Evolutionary conservation across 331 rosid genomes (phyloP).

Genomic region (Acacia pycnantha): DNA sequence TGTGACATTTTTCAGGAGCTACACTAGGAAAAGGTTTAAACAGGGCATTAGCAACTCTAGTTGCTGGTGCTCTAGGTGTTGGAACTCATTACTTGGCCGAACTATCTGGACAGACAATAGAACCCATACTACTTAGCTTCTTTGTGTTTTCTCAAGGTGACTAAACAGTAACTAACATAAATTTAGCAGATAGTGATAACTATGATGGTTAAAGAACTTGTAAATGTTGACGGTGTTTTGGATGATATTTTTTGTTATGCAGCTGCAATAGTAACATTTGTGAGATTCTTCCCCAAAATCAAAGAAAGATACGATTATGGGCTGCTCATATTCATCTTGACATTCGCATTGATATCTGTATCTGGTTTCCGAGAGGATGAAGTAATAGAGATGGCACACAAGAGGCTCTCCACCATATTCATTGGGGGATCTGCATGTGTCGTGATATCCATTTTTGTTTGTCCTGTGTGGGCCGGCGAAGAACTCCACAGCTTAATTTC

Average conservation of each 20-base stretch:
- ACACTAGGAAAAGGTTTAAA: slow-evolving; percentile 58
- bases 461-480: slow-evolving; percentile 94
- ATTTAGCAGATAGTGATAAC: neutral
- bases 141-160: slow-evolving; percentile 54
- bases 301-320: slow-evolving; percentile 88
- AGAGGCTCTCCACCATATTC: slow-evolving; percentile 62
- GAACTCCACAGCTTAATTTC: slow-evolving; percentile 73
- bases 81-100: slow-evolving; percentile 53
- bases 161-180: neutral
- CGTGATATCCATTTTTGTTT: slow-evolving; percentile 59
- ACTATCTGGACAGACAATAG: slow-evolving; percentile 47
- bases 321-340: slow-evolving; percentile 65
- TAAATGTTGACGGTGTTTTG: neutral
- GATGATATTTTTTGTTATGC: slow-evolving; percentile 24
- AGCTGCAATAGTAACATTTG: slow-evolving; percentile 70
- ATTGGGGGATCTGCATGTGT: slow-evolving; percentile 71
- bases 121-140: slow-evolving; percentile 52
- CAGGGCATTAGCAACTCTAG: slow-evolving; percentile 50
- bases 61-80: slow-evolving; percentile 55
- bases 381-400: slow-evolving; percentile 61
- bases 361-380: slow-evolving; percentile 78
- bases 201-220: neutral
- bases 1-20: slow-evolving; percentile 43
- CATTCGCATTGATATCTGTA: slow-evolving; percentile 69
- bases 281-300: slow-evolving; percentile 73